These are phyloP conservation scores for Cytospora leucostoma DNA, from an alignment of 2,329 filamentous ascomycete genomes.

Conservation along the genomic window DNA sequence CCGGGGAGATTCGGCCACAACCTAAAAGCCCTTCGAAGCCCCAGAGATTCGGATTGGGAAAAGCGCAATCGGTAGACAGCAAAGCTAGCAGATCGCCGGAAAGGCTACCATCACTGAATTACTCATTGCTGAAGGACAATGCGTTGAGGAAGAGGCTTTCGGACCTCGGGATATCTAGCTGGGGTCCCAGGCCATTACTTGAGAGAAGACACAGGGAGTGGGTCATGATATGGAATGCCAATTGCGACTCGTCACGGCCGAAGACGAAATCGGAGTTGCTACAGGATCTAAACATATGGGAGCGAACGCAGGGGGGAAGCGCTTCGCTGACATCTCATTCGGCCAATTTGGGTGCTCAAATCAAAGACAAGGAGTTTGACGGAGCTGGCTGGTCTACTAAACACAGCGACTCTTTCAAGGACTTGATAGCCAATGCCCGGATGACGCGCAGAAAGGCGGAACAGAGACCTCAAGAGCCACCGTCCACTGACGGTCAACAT, in stretches of 20 bases:
- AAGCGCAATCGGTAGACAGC: constrained; percentile 3
- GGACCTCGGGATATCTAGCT: constrained; percentile 75
- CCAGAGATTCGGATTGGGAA: constrained; percentile 19
- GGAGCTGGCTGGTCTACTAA: constrained; percentile 71
- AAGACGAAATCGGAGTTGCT: constrained; percentile 71
- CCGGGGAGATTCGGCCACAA: constrained; percentile 41
- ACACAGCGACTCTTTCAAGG: constrained; percentile 75
- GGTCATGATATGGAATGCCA: constrained; percentile 95
- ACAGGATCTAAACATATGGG: constrained; percentile 82
- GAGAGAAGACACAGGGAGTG: constrained; percentile 87
- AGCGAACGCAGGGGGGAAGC: constrained; percentile 73
- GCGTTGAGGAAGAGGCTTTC: constrained; percentile 77
- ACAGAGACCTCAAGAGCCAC: constrained; percentile 9
- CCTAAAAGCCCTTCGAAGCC: constrained; percentile 31
- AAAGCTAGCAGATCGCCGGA: constrained; percentile 50
- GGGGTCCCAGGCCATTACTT: constrained; percentile 68
- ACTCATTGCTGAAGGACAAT: constrained; percentile 80
- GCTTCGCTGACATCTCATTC: constrained; percentile 45
- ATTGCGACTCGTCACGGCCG: constrained; percentile 80
- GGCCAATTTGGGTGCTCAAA: constrained; percentile 46
- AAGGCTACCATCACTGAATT: constrained; percentile 78
- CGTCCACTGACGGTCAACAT: neutral
- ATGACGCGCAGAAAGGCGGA: constrained; percentile 41
- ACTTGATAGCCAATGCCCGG: constrained; percentile 76
- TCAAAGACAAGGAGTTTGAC: constrained; percentile 91